These are phyloP conservation scores for Bassia scoparia DNA, from an alignment of 148 eudicot species.

Conservation along the genomic window DNA sequence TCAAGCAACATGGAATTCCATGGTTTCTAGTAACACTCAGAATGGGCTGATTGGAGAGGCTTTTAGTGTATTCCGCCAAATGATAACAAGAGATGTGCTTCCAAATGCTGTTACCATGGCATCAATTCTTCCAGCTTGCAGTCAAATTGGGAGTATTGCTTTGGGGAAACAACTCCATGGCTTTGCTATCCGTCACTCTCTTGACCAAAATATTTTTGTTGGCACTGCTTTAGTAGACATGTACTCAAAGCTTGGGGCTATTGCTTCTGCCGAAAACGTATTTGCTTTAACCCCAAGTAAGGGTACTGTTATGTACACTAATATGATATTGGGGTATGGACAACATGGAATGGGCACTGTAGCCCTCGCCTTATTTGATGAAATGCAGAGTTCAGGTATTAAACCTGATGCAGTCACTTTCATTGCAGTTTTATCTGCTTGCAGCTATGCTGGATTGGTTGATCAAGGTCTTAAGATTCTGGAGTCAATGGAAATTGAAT, in stretches of 20 bases:
- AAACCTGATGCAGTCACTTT: constrained; percentile 76
- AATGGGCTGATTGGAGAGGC: constrained; percentile 59
- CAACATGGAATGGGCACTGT: constrained; percentile 75
- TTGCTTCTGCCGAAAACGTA: constrained; percentile 58
- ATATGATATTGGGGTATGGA: constrained; percentile 82
- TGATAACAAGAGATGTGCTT: constrained; percentile 48
- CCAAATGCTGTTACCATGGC: constrained; percentile 83
- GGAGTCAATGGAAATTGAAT: constrained; percentile 61
- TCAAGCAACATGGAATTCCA: constrained; percentile 85
- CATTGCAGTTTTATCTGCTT: constrained; percentile 76
- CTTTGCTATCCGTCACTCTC: constrained; percentile 54
- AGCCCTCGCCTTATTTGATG: constrained; percentile 54
- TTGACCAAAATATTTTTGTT: constrained; percentile 69
- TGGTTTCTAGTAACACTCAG: constrained; percentile 64
- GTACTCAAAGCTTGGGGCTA: constrained; percentile 78
- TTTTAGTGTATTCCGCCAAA: constrained; percentile 50
- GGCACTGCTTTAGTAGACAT: constrained; percentile 72
- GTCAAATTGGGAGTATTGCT: constrained; percentile 48
- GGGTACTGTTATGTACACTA: constrained; percentile 73
- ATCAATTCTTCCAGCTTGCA: constrained; percentile 78
- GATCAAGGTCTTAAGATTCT: constrained; percentile 73
- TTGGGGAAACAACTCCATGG: constrained; percentile 73
- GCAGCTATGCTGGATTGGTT: constrained; percentile 80
- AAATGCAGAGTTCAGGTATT: constrained; percentile 51
- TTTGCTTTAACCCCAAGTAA: constrained; percentile 42